A percentile compares a stretch with the other conserved stretches of the same genome.
Conservation (phyloP, 2,329 filamentous ascomycete genomes). For the Cladosporium sp. region DNA sequence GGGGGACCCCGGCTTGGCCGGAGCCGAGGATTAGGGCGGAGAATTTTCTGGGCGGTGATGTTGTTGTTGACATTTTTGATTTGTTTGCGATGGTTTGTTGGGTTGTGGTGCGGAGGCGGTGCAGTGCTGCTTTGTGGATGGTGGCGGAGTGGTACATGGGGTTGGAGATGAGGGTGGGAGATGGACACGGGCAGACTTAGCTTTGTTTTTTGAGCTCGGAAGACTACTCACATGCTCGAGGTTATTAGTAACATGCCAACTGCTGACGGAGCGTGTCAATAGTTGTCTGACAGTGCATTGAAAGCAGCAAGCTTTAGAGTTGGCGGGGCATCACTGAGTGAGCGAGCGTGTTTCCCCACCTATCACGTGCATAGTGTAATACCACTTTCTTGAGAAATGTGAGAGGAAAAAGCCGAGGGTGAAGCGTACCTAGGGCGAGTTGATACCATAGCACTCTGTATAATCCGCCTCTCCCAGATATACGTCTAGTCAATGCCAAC, state of each 20-base stretch:
- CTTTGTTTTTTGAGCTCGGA: background rate
- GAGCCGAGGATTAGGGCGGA: slow-evolving; percentile 49
- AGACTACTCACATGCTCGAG: too few relatives aligned
- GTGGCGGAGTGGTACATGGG: background rate
- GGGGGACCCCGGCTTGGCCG: slow-evolving; percentile 49
- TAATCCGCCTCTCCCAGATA: background rate
- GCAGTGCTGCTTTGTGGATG: background rate
- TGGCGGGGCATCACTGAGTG: background rate
- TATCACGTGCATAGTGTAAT: background rate
- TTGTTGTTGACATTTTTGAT: background rate
- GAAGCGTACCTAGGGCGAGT: background rate
- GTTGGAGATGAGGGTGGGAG: background rate
- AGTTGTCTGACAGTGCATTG: background rate
- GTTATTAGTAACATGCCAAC: background rate
- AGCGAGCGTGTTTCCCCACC: background rate
- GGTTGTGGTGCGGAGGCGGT: background rate
- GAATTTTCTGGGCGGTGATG: slow-evolving; percentile 23
- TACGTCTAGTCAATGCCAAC: slow-evolving; percentile 29
- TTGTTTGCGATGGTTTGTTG: background rate
- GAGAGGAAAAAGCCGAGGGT: background rate
- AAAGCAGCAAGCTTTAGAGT: background rate
- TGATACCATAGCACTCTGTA: too few relatives aligned
- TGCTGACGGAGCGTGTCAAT: slow-evolving; percentile 1
- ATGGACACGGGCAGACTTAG: background rate
- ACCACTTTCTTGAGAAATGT: background rate